These are phyloP conservation scores for Penicillium italicum DNA, from an alignment of 2,329 filamentous ascomycete genomes.

Conservation along the genomic window DNA sequence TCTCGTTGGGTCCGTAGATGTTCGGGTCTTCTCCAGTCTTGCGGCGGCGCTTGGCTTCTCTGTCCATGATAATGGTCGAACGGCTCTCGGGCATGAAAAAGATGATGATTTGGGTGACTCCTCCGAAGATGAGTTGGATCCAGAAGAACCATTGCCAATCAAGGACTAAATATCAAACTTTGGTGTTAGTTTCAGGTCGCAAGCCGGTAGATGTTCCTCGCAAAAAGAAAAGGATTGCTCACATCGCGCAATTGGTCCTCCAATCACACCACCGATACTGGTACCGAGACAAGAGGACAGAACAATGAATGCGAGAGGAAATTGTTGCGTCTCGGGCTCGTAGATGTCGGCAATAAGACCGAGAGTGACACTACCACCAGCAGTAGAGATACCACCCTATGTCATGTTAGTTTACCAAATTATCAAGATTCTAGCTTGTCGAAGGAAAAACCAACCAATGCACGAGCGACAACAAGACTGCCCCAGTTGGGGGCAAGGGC, in stretches of 20 bases:
- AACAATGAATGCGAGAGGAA: constrained; percentile 55
- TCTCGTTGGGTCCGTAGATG: constrained; percentile 61
- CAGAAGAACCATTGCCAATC: constrained; percentile 58
- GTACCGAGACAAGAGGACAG: constrained; percentile 51
- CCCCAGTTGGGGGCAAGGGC: constrained; percentile 67
- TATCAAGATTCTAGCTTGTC: neutral
- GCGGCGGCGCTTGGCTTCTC: constrained; percentile 54
- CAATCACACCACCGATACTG: constrained; percentile 50
- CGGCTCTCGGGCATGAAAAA: constrained; percentile 55
- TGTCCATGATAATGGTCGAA: constrained; percentile 53
- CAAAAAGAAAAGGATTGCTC: neutral
- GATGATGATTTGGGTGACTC: constrained; percentile 47
- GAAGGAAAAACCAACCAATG: constrained; percentile 40
- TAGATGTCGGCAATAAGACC: constrained; percentile 59
- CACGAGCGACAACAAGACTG: constrained; percentile 60
- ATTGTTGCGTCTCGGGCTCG: constrained; percentile 51
- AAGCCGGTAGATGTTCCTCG: neutral
- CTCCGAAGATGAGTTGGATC: constrained; percentile 57
- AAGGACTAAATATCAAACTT: constrained; percentile 22
- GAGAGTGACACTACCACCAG: constrained; percentile 58
- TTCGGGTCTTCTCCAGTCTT: constrained; percentile 52
- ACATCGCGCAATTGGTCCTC: constrained; percentile 46
- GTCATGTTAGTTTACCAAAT: neutral
- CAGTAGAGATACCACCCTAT: constrained; percentile 54
- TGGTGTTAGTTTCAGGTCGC: neutral